Conservation (phyloP, 768 basidiomycete genomes). For the Xerocomellus intermedius region DNA sequence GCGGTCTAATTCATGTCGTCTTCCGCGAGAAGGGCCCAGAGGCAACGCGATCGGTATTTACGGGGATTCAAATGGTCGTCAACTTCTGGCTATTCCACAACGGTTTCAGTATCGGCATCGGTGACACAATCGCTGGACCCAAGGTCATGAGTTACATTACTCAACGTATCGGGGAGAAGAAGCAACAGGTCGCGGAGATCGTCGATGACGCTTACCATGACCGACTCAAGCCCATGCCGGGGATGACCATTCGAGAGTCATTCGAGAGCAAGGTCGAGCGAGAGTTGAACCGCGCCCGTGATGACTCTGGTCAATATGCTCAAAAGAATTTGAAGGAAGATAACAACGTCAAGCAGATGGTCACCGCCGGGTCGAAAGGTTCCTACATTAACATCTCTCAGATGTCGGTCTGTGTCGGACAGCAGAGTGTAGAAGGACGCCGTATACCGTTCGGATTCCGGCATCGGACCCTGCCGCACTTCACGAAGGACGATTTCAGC, state of each 20-base stretch:
- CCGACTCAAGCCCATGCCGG: constrained; percentile 83
- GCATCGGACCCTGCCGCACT: constrained; percentile 95
- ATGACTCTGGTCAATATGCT: constrained; percentile 93
- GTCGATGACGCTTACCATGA: constrained; percentile 86
- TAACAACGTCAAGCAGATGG: constrained; percentile 99
- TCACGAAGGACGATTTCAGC: constrained; percentile 97
- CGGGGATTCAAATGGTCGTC: constrained; percentile 91
- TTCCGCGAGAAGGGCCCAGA: constrained; percentile 98
- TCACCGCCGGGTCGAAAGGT: constrained; percentile 97
- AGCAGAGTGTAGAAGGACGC: constrained; percentile 96
- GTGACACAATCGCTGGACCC: constrained; percentile 93
- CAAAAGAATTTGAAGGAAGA: constrained; percentile 97
- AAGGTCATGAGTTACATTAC: constrained; percentile 88
- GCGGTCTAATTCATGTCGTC: constrained; percentile 93
- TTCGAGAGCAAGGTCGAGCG: constrained; percentile 93
- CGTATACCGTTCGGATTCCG: constrained; percentile 98
- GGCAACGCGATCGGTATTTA: constrained; percentile 85
- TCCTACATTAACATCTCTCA: constrained; percentile 99
- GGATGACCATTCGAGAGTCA: constrained; percentile 99
- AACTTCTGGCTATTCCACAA: constrained; percentile 99
- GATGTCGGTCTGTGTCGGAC: constrained; percentile 99
- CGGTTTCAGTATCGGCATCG: constrained; percentile 98
- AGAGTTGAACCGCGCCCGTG: constrained; percentile 92
- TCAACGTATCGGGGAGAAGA: constrained; percentile 75
- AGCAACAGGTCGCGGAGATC: constrained; percentile 72